These are phyloP conservation scores for Gossypium trilobum DNA, from an alignment of 441 rosid species.

Conservation along the genomic window DNA sequence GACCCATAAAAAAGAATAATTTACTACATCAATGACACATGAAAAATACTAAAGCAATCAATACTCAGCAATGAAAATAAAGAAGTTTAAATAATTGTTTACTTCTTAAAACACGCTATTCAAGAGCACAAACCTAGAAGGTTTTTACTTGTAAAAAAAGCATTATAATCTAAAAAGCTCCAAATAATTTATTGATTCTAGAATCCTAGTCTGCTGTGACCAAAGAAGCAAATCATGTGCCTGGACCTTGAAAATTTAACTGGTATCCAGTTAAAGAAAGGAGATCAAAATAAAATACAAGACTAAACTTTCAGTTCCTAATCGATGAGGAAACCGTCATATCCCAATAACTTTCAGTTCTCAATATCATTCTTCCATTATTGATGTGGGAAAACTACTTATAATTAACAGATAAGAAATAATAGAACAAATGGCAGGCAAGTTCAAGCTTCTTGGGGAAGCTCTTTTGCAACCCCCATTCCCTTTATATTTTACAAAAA, in stretches of 20 bases:
- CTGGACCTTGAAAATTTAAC: not conserved
- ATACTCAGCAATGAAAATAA: not conserved
- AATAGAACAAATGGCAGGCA: not conserved
- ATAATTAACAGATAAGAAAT: not conserved
- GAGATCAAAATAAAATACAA: not conserved
- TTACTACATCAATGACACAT: not conserved
- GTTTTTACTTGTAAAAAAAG: not conserved
- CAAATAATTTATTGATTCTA: not conserved
- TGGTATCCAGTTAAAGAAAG: not conserved
- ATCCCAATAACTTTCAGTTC: not conserved
- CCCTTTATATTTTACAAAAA: not conserved
- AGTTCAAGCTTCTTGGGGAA: not conserved
- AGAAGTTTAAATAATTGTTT: not conserved
- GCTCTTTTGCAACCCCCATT: not conserved
- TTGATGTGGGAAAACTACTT: not conserved
- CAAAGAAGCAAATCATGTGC: not conserved
- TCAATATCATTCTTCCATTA: not conserved
- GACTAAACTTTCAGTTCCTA: not conserved
- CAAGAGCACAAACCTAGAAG: not conserved
- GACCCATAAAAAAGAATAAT: not conserved
- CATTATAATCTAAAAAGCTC: not conserved
- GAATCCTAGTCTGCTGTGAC: not conserved
- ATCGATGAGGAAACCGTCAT: not conserved
- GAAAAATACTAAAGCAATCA: not conserved
- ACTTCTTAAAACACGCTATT: not conserved